phyloP scores from a whole-genome alignment of 176 grass and related monocot species.

The Musa itinerans region DNA sequence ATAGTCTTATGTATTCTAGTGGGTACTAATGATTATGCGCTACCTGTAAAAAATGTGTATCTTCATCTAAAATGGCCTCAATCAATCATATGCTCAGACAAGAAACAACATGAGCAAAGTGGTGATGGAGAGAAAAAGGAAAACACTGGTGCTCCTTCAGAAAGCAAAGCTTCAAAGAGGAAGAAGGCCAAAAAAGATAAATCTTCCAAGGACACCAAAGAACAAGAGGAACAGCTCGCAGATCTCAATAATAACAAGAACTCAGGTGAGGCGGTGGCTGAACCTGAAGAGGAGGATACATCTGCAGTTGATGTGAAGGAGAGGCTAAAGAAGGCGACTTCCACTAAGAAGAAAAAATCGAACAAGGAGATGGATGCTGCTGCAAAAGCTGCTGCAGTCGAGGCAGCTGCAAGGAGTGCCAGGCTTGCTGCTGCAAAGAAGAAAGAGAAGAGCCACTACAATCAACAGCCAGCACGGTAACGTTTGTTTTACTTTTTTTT shows the following conservation, averaged over 20 bases:
- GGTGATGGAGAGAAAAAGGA: neutral
- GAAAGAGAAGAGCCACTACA: conserved; percentile 4
- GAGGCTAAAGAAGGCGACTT: neutral
- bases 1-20: neutral
- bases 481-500: neutral
- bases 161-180: neutral
- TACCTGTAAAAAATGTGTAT: neutral
- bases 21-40: neutral
- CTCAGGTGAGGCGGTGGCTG: neutral
- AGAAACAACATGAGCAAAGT: neutral
- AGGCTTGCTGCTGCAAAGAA: conserved; percentile 1
- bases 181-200: neutral
- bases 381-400: neutral
- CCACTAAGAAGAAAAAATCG: neutral
- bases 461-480: neutral
- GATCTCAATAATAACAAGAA: neutral
- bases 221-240: neutral
- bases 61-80: neutral
- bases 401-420: neutral
- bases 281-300: neutral
- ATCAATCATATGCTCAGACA: neutral
- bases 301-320: neutral
- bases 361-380: neutral
- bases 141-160: neutral
- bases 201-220: neutral